Evolutionary conservation across 2,329 filamentous ascomycete genomes (phyloP).

Genomic region (Beauveria rudraprayagi): DNA sequence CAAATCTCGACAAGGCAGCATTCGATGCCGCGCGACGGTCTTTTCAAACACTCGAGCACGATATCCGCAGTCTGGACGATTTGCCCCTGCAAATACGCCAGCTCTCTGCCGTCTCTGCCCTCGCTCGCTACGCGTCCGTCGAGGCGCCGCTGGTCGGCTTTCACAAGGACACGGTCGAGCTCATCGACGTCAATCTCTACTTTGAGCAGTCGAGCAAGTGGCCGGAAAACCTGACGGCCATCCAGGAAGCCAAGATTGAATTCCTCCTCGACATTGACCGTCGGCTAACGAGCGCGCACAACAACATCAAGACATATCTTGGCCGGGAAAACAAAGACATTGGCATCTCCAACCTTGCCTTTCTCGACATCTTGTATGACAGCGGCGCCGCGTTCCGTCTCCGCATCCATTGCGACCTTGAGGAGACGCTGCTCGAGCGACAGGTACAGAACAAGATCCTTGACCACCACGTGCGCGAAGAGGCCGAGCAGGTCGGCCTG

Average conservation of each 20-base stretch:
- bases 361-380: conserved; percentile 71
- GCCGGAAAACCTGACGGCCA: conserved; percentile 85
- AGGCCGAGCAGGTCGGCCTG: conserved; percentile 61
- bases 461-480: conserved; percentile 57
- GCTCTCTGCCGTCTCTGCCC: conserved; percentile 62
- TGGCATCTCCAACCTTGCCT: conserved; percentile 67
- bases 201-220: conserved; percentile 91
- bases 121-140: conserved; percentile 66
- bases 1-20: conserved; percentile 40
- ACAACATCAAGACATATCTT: conserved; percentile 57
- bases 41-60: conserved; percentile 65
- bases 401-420: conserved; percentile 81
- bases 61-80: conserved; percentile 70
- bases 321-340: conserved; percentile 71
- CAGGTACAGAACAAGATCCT: conserved; percentile 65
- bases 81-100: conserved; percentile 82
- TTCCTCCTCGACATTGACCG: conserved; percentile 73
- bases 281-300: conserved; percentile 54
- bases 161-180: conserved; percentile 36
- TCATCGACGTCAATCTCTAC: conserved; percentile 74
- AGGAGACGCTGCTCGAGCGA: conserved; percentile 72
- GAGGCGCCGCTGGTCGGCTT: conserved; percentile 32
- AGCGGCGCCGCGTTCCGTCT: conserved; percentile 70
- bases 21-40: conserved; percentile 65
- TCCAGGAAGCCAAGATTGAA: conserved; percentile 88